phyloP scores from a whole-genome alignment of 208 protist genomes.

The Vickermania spadyakhi region DNA sequence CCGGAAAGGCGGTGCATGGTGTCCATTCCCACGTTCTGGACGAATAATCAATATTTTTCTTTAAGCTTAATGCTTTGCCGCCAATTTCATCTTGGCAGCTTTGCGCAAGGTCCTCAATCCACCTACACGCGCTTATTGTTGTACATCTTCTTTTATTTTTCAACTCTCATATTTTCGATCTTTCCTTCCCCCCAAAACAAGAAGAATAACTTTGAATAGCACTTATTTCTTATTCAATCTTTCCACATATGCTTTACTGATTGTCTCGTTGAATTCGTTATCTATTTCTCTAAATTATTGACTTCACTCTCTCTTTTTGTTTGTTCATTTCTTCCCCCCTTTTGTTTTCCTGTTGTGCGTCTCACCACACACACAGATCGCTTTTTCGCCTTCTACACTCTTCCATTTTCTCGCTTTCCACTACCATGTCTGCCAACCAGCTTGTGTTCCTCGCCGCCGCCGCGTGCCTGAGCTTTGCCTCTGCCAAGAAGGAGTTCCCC shows the following conservation, averaged over 20 bases:
- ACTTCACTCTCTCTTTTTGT: constrained; percentile 3
- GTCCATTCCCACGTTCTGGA: too few relatives aligned
- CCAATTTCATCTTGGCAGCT: too few relatives aligned
- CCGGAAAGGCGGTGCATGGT: too few relatives aligned
- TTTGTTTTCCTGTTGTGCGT: not conserved
- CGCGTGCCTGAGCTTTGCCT: not conserved
- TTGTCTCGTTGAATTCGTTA: not conserved
- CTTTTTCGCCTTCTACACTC: constrained; percentile 2
- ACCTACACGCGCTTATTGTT: not conserved
- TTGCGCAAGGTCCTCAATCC: not conserved
- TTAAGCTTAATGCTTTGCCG: too few relatives aligned
- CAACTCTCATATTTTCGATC: too few relatives aligned
- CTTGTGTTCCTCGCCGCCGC: not conserved
- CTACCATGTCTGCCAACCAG: not conserved
- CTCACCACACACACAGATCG: not conserved
- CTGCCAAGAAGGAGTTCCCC: constrained; percentile 2
- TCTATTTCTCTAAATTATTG: too few relatives aligned
- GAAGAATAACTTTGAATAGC: too few relatives aligned
- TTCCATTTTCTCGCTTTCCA: constrained; percentile 4
- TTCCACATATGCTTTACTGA: not conserved
- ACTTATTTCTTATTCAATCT: not conserved
- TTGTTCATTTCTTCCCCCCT: constrained; percentile 1
- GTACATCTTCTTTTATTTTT: too few relatives aligned
- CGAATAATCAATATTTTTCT: too few relatives aligned
- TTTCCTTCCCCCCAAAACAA: not conserved